A percentile compares a stretch with the other conserved stretches of the same genome.
These are phyloP conservation scores for Maudiozyma serrabonitensis DNA, from an alignment of 805 yeast species.

Conservation along the genomic window DNA sequence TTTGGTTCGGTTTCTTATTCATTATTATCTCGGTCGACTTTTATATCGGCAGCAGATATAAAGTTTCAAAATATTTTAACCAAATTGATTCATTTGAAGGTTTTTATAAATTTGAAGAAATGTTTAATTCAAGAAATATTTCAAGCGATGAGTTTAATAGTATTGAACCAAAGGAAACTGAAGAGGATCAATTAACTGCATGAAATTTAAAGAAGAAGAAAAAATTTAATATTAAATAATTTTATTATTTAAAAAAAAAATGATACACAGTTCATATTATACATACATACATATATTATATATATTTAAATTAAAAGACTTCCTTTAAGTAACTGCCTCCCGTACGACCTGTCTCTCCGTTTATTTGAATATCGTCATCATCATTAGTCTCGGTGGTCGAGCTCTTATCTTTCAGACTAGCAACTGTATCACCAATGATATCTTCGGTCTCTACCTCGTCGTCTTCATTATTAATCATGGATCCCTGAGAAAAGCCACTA, in stretches of 20 bases:
- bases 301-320: slow-evolving; percentile 12
- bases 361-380: slow-evolving; percentile 1
- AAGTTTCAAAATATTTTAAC: slow-evolving; percentile 23
- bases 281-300: not conserved
- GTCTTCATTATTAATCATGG: slow-evolving; percentile 14
- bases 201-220: not conserved
- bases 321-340: slow-evolving; percentile 20
- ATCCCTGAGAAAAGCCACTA: slow-evolving; percentile 25
- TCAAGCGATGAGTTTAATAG: not conserved
- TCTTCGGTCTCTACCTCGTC: slow-evolving; percentile 4
- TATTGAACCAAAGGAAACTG: not conserved
- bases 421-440: not conserved
- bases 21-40: slow-evolving; percentile 60
- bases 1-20: slow-evolving; percentile 67
- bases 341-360: slow-evolving; percentile 5
- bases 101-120: slow-evolving; percentile 20
- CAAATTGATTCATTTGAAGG: slow-evolving; percentile 20
- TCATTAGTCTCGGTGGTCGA: not conserved
- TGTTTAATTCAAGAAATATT: not conserved
- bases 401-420: not conserved
- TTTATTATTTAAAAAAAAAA: too few species aligned
- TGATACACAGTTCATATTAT: not conserved
- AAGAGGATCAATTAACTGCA: not conserved
- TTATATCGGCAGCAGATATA: slow-evolving; percentile 45
- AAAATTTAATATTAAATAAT: not conserved